Base-by-base conservation (phyloP, 2,329 filamentous ascomycete genomes). In the Microdochium bolleyi region DNA sequence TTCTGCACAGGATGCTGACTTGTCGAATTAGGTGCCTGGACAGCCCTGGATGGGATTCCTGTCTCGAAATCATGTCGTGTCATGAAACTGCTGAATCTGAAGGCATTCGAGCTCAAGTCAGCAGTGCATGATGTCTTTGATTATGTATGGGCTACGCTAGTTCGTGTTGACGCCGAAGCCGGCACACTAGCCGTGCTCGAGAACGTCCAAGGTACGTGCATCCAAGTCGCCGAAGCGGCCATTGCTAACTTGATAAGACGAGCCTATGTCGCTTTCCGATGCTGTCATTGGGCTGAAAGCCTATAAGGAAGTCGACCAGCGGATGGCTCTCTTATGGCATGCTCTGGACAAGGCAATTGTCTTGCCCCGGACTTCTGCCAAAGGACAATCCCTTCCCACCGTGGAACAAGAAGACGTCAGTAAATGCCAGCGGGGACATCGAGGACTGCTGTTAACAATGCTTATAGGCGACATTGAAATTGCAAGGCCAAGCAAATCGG, bases 141-240 rank as follows among this genome's bases (percentile, higher is more conserved):
- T 46, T 74, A 76, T 52, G 78, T 84, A n/a, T 96, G 91, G 89
- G 79, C 80, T 54, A 73, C 77, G 0, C 72, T 92, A 46, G 72
- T 95, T 13, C 69, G 75, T 1, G 69, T 91, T 19, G 82, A 92
- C 61, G 67, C 73, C 1, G 72, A 79, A 22, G 68, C 73, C 9
- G 72, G 74, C 9, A 75, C 69, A 48, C 69, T 94, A 8, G 76
- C 73, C 0, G 77, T 95, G 32, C 73, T 72, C 24, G 71, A 77
- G 13, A 69, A 68, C 19, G 69, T 75, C 24, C 65, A 79, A 65
- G 75, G 82, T 84, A 66, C 49, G 67, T 52, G 9, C 25, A 27
- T n/a, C 10, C 16, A 41, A 14, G 25, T 30, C 41, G 19, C 38
- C n/a, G 30, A 44, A 22, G 30, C 21, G n/a, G 3, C 30, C 30